Conservation (phyloP, 75 land plant species). For the Selaginella moellendorffii region DNA sequence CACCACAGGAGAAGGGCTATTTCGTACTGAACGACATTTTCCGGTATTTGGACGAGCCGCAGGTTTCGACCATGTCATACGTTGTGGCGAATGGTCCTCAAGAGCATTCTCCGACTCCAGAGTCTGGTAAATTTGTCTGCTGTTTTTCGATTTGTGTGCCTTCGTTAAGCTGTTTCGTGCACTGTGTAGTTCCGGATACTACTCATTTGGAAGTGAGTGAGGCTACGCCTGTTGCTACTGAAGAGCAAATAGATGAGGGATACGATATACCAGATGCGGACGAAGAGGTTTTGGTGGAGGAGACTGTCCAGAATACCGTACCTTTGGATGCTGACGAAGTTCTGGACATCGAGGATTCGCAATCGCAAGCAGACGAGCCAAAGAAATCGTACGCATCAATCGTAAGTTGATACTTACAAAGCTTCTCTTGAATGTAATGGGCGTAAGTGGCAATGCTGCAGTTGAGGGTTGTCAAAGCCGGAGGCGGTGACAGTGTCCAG, state of each 20-base stretch:
- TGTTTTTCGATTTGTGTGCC: background rate
- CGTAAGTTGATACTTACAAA: conserved; percentile 2
- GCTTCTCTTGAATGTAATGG: background rate
- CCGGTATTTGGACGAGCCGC: conserved; percentile 24
- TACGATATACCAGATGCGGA: conserved; percentile 10
- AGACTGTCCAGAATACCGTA: background rate
- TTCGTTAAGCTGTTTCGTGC: background rate
- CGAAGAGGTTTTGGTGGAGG: conserved; percentile 3
- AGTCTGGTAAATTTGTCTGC: background rate
- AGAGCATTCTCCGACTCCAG: background rate
- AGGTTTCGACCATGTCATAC: background rate
- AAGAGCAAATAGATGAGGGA: conserved; percentile 18
- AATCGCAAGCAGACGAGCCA: conserved; percentile 7
- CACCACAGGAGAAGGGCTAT: conserved; percentile 60
- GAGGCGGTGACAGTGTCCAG: background rate
- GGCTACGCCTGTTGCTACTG: background rate
- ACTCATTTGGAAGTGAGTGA: background rate
- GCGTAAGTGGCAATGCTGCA: background rate
- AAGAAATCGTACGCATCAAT: conserved; percentile 87
- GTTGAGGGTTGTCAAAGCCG: background rate
- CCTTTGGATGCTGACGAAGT: background rate
- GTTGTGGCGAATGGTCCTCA: background rate
- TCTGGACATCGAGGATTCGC: background rate
- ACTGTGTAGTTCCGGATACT: background rate
- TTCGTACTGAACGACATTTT: conserved; percentile 51